Evolutionary conservation across 1,284 basidiomycete genomes (phyloP).

Genomic region (Cystobasidium pallidum): DNA sequence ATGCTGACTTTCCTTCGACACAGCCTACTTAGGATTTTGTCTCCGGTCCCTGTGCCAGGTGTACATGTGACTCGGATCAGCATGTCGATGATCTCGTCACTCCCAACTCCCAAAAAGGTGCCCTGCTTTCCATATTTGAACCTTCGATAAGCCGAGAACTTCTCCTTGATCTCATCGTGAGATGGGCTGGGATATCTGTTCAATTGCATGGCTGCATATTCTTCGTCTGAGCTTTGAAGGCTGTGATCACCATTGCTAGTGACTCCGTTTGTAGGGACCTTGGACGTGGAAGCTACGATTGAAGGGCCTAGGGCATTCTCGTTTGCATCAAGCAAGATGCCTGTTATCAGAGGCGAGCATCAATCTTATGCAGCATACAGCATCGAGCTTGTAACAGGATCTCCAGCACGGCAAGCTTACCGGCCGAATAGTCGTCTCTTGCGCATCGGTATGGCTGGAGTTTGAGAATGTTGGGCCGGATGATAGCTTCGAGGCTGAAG

Average conservation of each 20-base stretch:
- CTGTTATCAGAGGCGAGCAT: constrained; percentile 30
- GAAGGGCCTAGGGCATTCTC: constrained; percentile 93
- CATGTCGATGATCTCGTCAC: constrained; percentile 95
- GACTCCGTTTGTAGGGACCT: constrained; percentile 23
- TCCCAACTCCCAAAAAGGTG: constrained; percentile 94
- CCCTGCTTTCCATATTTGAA: constrained; percentile 67
- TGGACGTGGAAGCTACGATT: constrained; percentile 60
- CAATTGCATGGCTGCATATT: constrained; percentile 61
- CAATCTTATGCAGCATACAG: no score
- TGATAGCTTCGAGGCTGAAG: constrained; percentile 38
- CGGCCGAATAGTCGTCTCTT: constrained; percentile 89
- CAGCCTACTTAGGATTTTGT: constrained; percentile 75
- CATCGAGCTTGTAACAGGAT: no score
- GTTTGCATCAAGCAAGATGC: constrained; percentile 94
- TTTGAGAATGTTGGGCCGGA: constrained; percentile 74
- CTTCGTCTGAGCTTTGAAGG: constrained; percentile 51
- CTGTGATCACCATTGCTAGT: constrained; percentile 38
- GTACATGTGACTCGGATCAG: constrained; percentile 85
- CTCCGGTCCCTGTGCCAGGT: constrained; percentile 65
- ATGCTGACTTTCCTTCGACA: no score
- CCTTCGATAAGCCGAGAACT: constrained; percentile 71
- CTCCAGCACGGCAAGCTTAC: constrained; percentile 56
- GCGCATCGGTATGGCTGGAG: constrained; percentile 94
- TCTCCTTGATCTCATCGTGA: constrained; percentile 75
- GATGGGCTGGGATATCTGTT: constrained; percentile 87